A percentile compares a stretch with the other conserved stretches of the same genome.
Conservation (phyloP, 1,284 basidiomycete genomes). For the Melampsora occidentalis region DNA sequence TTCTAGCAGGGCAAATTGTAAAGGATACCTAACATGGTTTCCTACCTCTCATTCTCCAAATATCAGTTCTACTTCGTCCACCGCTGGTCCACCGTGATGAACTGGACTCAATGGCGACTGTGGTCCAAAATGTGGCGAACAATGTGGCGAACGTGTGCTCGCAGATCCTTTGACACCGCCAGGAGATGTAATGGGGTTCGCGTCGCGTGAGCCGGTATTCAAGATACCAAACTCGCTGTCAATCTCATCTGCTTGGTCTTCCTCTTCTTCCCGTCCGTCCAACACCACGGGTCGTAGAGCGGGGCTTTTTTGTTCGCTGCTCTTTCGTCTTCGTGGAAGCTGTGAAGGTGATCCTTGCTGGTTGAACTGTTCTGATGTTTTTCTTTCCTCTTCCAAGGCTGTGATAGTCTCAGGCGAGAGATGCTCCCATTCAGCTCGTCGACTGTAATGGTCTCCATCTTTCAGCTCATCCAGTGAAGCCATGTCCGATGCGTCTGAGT, state of each 20-base stretch:
- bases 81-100: slow-evolving; percentile 36
- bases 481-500: neutral
- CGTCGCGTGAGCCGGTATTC: neutral
- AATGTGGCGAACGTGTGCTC: slow-evolving; percentile 1
- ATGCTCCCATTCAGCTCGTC: slow-evolving; percentile 42
- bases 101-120: slow-evolving; percentile 32
- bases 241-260: slow-evolving; percentile 3
- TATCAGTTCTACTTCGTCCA: slow-evolving; percentile 41
- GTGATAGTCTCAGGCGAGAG: slow-evolving; percentile 42
- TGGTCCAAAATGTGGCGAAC: slow-evolving; percentile 34
- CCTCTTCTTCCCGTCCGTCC: slow-evolving; percentile 28
- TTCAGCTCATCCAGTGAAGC: slow-evolving; percentile 18
- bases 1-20: too few relatives aligned
- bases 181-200: neutral
- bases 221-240: neutral
- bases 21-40: neutral
- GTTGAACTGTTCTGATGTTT: slow-evolving; percentile 21
- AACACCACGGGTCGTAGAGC: slow-evolving; percentile 36
- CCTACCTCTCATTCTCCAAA: slow-evolving; percentile 30
- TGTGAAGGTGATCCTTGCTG: slow-evolving; percentile 22
- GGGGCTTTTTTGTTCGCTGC: slow-evolving; percentile 41
- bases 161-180: neutral
- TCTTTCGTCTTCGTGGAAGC: slow-evolving; percentile 27
- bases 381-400: slow-evolving; percentile 34
- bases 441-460: slow-evolving; percentile 17